Conservation (phyloP, 257 asterid species). For the Pogostemon cablin region DNA sequence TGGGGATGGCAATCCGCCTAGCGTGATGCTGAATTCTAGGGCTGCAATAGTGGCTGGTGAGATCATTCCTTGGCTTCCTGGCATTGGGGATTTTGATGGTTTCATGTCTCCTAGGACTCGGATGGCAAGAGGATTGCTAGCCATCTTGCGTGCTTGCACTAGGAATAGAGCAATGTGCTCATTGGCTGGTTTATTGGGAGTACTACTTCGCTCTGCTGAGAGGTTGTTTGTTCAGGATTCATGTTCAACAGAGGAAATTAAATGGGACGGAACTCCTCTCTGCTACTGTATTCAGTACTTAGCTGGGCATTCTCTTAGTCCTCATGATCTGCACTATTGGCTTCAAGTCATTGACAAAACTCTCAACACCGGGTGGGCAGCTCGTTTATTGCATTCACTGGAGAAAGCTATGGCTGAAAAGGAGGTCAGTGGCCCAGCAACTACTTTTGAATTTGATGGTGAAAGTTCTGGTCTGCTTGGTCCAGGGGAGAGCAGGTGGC, state of each 20-base stretch:
- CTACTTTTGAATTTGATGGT: conserved; percentile 96
- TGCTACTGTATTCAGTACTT: conserved; percentile 85
- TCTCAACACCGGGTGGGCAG: conserved; percentile 77
- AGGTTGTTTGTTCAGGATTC: conserved; percentile 63
- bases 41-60: conserved; percentile 99
- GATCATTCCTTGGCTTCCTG: conserved; percentile 91
- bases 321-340: conserved; percentile 80
- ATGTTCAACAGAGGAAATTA: conserved; percentile 50
- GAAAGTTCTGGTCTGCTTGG: conserved; percentile 98
- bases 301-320: conserved; percentile 93
- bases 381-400: conserved; percentile 70
- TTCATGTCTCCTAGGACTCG: conserved; percentile 94
- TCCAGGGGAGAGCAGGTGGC: conserved; percentile 99
- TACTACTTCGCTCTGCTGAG: conserved; percentile 80
- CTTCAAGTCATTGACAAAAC: conserved; percentile 68
- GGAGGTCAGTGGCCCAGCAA: conserved; percentile 92
- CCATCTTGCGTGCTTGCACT: conserved; percentile 96
- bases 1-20: conserved; percentile 91
- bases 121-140: conserved; percentile 97
- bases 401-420: conserved; percentile 97
- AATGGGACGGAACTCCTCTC: conserved; percentile 91
- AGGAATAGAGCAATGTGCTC: conserved; percentile 97
- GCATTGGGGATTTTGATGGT: conserved; percentile 75
- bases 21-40: conserved; percentile 98
- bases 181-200: conserved; percentile 78